Percentiles rank a stretch among this genome's conserved stretches.
phyloP scores from a whole-genome alignment of 441 rosid genomes.

The Corymbia citriodora region DNA sequence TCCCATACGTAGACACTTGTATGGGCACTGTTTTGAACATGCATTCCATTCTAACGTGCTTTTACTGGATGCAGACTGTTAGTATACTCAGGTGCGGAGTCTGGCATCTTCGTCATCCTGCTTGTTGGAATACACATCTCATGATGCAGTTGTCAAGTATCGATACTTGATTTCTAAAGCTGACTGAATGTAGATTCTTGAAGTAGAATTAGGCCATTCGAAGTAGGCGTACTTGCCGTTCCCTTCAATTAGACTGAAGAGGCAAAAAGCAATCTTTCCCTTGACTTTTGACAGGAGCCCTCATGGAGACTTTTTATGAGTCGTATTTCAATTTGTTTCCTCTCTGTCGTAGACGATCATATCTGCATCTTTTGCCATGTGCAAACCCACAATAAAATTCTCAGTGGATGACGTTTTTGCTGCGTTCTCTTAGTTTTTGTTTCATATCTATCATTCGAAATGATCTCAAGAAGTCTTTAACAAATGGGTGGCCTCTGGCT shows the following conservation, averaged over 20 bases:
- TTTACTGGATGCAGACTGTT: neutral
- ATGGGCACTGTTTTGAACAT: neutral
- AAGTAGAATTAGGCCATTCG: neutral
- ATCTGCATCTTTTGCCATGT: neutral
- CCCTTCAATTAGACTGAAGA: neutral
- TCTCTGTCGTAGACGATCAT: neutral
- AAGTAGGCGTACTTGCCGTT: neutral
- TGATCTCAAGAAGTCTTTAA: neutral
- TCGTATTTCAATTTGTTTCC: neutral
- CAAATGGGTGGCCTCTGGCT: neutral
- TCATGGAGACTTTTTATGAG: neutral
- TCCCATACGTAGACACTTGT: neutral
- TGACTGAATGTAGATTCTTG: neutral
- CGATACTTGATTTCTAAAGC: neutral
- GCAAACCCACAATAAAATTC: neutral
- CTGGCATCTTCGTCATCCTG: neutral
- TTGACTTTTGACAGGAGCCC: neutral
- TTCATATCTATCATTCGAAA: neutral
- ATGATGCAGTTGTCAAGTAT: neutral
- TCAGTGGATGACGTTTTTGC: neutral
- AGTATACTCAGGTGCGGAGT: neutral
- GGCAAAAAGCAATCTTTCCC: neutral
- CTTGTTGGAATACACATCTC: neutral
- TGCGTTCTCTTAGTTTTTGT: neutral
- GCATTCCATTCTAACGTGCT: neutral